Evolutionary conservation across 495 filamentous ascomycete genomes (phyloP), one percentile per base, ranked within the genome.

Genomic region (Astrothelium subdiscretum): DNA sequence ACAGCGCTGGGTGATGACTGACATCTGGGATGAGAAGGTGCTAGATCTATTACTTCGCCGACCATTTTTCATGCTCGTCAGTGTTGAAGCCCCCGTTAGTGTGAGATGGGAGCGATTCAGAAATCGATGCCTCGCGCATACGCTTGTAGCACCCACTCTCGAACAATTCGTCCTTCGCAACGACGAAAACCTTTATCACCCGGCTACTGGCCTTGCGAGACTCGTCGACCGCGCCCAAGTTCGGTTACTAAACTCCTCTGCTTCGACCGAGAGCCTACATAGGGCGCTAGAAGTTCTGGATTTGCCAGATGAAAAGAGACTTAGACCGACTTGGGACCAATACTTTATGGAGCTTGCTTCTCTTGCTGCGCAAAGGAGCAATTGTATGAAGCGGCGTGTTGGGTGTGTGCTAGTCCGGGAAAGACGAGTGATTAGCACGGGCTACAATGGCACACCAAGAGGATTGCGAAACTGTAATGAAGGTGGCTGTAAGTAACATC

Each of bases 291-390:
- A 80, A 54, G 73, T 77, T 22, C 81, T 96, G 6, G 80, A 94
- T 67, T 79, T 97, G 32, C 79, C 88, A 12, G 83, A 94, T 71
- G 83, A 87, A 32, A 79, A 88, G 67, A 86, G 94, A 2, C 76
- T 97, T 31, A 83, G 94, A 1, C 94, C 94, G n/a, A 87, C 81
- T 62, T 98, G 94, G 94, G 94, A 98, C 73, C 82, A 90, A 66
- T 98, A 98, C 76, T 98, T 98, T 73, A 98, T 98, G 94, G 80
- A 88, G 60, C 79, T 98, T 5, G 91, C 92, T 10, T 92, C 90
- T 18, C 84, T 97, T 54, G 94, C 94, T 10, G 89, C 94, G 1
- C 89, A 89, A 65, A 81, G 94, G 65, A 89, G 87, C 72, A 98
- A 98, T 72, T 98, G 94, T 77, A 98, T 98, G 94, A 96, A 97